phyloP scores from a whole-genome alignment of 2,329 filamentous ascomycete species.

The Bertia moriformis region DNA sequence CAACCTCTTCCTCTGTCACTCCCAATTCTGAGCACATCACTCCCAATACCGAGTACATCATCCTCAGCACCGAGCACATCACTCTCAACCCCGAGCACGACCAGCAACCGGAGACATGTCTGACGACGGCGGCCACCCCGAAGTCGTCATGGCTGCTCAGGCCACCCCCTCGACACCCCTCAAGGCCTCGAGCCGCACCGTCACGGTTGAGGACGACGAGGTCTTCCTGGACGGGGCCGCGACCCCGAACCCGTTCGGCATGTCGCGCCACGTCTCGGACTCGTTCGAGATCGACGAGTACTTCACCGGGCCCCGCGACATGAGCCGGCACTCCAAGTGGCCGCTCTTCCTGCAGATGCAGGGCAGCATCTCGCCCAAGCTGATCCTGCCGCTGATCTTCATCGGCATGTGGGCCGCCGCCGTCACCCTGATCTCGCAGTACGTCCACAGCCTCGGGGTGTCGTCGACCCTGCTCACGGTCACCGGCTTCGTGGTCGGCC shows the following conservation, averaged over 20 bases:
- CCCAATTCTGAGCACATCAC: too few species aligned
- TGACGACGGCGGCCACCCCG: too few species aligned
- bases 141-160: too few species aligned
- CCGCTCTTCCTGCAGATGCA: constrained; percentile 64
- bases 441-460: constrained; percentile 34
- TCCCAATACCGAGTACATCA: too few species aligned
- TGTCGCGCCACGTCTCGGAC: not conserved
- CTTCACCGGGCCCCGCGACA: constrained; percentile 43
- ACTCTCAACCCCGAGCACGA: too few species aligned
- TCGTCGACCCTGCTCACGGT: constrained; percentile 60
- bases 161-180: too few species aligned
- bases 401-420: constrained; percentile 50
- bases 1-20: too few species aligned
- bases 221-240: constrained; percentile 1
- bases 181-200: too few species aligned
- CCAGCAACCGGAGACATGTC: too few species aligned
- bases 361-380: constrained; percentile 59
- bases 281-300: constrained; percentile 1
- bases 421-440: constrained; percentile 40
- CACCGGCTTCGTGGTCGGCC: constrained; percentile 67
- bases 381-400: constrained; percentile 54
- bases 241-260: not conserved
- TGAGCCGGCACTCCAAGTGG: constrained; percentile 62
- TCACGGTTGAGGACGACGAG: constrained; percentile 7
- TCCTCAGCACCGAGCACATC: too few species aligned